Conservation (phyloP, 2,329 filamentous ascomycete species). For the Elsinoe fawcettii region DNA sequence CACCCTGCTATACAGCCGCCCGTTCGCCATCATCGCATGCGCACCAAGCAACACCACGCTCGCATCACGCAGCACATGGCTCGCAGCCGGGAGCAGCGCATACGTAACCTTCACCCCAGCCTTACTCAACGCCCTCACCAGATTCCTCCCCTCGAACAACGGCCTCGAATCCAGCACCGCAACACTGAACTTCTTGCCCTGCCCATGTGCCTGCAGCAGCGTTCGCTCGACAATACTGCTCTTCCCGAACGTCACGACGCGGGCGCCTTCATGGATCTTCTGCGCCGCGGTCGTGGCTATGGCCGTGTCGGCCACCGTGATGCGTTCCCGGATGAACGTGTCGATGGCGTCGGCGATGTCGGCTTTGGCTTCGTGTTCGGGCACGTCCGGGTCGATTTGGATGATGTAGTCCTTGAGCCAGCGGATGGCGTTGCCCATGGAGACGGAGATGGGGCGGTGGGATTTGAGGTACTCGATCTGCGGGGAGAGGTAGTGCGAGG, state of each 20-base stretch:
- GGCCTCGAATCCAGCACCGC: conserved; percentile 73
- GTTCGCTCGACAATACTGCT: conserved; percentile 80
- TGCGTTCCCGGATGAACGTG: conserved; percentile 80
- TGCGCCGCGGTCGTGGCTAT: conserved; percentile 69
- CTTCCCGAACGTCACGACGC: conserved; percentile 79
- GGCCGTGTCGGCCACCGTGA: conserved; percentile 76
- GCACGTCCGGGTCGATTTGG: conserved; percentile 76
- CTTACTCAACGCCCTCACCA: conserved; percentile 63
- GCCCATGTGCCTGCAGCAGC: conserved; percentile 60
- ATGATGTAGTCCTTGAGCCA: conserved; percentile 90
- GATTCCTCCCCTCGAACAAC: conserved; percentile 59
- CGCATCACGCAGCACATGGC: conserved; percentile 61
- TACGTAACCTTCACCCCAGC: conserved; percentile 73
- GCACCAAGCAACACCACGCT: conserved; percentile 77
- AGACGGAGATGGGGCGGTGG: conserved; percentile 90
- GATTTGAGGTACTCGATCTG: conserved; percentile 93
- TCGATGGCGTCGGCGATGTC: conserved; percentile 75
- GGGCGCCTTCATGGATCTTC: conserved; percentile 70
- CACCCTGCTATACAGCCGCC: conserved; percentile 76
- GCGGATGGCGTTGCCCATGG: conserved; percentile 93
- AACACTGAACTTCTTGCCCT: conserved; percentile 71
- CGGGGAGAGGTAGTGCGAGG: conserved; percentile 80
- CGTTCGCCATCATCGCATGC: conserved; percentile 93
- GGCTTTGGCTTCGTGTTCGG: conserved; percentile 74
- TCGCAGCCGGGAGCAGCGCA: conserved; percentile 68